A percentile compares a stretch with the other conserved stretches of the same genome.
phyloP scores from a whole-genome alignment of 2,329 filamentous ascomycete species.

The Fusarium miscanthi region DNA sequence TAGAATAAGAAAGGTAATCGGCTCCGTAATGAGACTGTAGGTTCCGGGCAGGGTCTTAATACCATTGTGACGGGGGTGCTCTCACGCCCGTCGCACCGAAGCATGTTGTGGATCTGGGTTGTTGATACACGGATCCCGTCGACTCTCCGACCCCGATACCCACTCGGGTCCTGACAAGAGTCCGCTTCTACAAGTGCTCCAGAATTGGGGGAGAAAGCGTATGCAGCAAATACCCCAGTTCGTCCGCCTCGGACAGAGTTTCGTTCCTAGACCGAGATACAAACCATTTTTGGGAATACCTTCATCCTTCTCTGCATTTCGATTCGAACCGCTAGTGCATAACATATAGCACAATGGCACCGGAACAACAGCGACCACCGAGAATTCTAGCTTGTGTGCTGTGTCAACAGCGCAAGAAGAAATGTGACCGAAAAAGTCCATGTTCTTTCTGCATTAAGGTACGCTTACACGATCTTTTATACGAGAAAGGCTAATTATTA shows the following conservation, averaged over 20 bases:
- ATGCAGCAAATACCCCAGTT: conserved; percentile 29
- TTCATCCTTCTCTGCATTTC: neutral
- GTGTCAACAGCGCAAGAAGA: conserved; percentile 38
- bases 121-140: conserved; percentile 22
- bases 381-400: conserved; percentile 33
- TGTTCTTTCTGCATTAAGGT: conserved; percentile 37
- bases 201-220: neutral
- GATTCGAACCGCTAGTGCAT: neutral
- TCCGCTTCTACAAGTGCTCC: conserved; percentile 6
- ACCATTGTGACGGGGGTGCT: neutral
- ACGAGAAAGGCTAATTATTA: neutral
- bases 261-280: neutral
- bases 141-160: conserved; percentile 30
- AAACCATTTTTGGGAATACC: neutral
- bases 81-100: conserved; percentile 27
- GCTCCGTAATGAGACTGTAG: neutral
- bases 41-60: conserved; percentile 28
- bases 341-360: conserved; percentile 15
- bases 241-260: conserved; percentile 4
- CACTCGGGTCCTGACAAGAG: conserved; percentile 16
- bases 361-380: conserved; percentile 12
- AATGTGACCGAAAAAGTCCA: conserved; percentile 33
- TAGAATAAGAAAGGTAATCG: neutral
- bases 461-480: neutral
- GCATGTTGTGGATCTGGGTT: conserved; percentile 6